These are phyloP conservation scores for Aureobasidium sp. DNA, from an alignment of 2,329 filamentous ascomycete genomes.

Conservation along the genomic window DNA sequence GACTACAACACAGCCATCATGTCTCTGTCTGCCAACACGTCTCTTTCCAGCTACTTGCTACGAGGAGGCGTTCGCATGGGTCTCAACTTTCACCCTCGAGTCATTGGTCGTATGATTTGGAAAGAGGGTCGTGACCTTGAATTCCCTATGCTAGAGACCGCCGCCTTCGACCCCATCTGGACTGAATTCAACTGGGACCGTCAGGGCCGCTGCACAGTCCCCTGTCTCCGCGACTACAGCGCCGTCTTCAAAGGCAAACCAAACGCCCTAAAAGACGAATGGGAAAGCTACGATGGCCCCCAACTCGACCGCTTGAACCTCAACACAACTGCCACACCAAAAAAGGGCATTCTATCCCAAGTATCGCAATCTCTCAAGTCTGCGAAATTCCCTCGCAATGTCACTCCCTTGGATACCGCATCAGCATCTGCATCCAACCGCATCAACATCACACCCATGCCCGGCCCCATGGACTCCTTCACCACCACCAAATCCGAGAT, in stretches of 20 bases:
- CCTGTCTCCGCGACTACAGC: conserved; percentile 48
- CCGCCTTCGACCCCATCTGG: conserved; percentile 52
- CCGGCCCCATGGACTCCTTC: conserved; percentile 30
- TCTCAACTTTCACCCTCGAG: conserved; percentile 50
- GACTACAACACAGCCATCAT: conserved; percentile 54
- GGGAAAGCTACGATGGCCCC: conserved; percentile 46
- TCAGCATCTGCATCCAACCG: neutral
- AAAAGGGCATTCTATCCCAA: neutral
- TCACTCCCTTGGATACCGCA: neutral
- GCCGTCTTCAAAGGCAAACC: conserved; percentile 46
- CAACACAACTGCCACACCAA: conserved; percentile 19
- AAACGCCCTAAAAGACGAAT: conserved; percentile 44
- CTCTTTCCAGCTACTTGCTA: conserved; percentile 48
- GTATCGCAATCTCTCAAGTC: conserved; percentile 4
- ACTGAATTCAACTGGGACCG: conserved; percentile 50
- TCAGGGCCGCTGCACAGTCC: conserved; percentile 47
- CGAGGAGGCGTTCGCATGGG: conserved; percentile 52
- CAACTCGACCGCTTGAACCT: conserved; percentile 28
- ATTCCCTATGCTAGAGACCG: conserved; percentile 52
- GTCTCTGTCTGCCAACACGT: conserved; percentile 50
- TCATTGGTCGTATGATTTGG: conserved; percentile 51
- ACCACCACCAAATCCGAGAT: conserved; percentile 35
- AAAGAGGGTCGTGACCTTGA: conserved; percentile 49
- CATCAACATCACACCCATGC: conserved; percentile 15
- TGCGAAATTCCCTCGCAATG: neutral